Base-by-base conservation (phyloP, 306 rosid species). In the Prunus kanzakura region DNA sequence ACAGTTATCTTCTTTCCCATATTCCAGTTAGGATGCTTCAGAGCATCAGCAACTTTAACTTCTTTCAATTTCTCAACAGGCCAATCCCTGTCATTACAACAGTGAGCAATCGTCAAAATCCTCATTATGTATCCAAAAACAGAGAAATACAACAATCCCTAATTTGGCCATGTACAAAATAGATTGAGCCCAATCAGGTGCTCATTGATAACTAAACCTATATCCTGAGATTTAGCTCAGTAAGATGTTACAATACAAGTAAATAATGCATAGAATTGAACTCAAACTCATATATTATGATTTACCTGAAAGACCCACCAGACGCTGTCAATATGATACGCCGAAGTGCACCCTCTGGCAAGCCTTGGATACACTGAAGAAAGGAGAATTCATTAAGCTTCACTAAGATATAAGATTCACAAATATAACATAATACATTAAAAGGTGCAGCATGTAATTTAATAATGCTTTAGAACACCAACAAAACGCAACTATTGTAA, bases 1-100 rank as follows among this genome's bases (percentile, higher is more conserved):
- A 95, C 98, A n/a, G 99, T 95, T 52, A 95, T 95, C 87, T 95
- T 95, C 77, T 95, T 95, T 56, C 99, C 99, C 99, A 95, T 95
- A 82, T 70, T 92, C 99, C 99, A 95, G 92, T 95, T 95, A 8
- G 99, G 99, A 86, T 95, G 99, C 75, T 95, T 95, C 83, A 95
- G 85, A 49, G 99, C 97, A 84, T 95, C 99, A 62, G 98, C 97
- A 72, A 95, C 99, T 81, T 89, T 95, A 76, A 92, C 99, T 22
- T 92, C 99, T 87, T 92, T 92, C 73, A 95, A 84, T 69, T 95
- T 95, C 4, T 95, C 97, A 81, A 92, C 99, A 2, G 99, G 97
- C 93, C 64, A 92, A 86, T 95, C 99, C 89, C 99, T 95, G 84
- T 47, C 73, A 74, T 62, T 64, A 79, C 77, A 11, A 54, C 55